These are phyloP conservation scores for Luffa aegyptiaca DNA, from an alignment of 306 rosid species.

Conservation along the genomic window DNA sequence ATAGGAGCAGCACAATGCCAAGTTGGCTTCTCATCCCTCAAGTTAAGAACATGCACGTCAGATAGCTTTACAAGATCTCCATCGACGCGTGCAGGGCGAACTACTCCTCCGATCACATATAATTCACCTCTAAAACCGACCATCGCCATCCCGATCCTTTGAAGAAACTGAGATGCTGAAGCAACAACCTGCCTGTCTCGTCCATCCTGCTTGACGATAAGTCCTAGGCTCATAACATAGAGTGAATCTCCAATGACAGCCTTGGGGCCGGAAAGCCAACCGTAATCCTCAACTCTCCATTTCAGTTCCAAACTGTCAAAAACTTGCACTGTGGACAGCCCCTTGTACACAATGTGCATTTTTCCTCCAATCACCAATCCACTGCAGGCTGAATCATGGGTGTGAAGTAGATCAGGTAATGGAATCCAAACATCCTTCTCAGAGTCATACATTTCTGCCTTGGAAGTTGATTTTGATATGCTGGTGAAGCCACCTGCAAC, in stretches of 20 bases:
- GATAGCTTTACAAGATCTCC: conserved; percentile 49
- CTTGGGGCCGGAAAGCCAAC: conserved; percentile 78
- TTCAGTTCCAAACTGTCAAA: conserved; percentile 43
- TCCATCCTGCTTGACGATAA: conserved; percentile 52
- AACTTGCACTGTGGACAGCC: conserved; percentile 68
- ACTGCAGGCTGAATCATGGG: conserved; percentile 68
- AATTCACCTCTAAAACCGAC: conserved; percentile 58
- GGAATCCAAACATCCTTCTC: conserved; percentile 72
- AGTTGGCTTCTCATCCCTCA: conserved; percentile 56
- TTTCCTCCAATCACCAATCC: conserved; percentile 69
- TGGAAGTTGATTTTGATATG: conserved; percentile 51
- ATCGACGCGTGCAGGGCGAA: conserved; percentile 39
- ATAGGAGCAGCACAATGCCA: conserved; percentile 72
- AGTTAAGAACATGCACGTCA: conserved; percentile 56
- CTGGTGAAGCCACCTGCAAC: conserved; percentile 95
- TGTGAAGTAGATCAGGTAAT: conserved; percentile 73
- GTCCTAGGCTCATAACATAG: conserved; percentile 68
- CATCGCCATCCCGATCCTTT: conserved; percentile 76
- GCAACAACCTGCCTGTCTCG: conserved; percentile 25
- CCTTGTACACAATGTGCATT: conserved; percentile 73
- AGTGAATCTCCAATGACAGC: conserved; percentile 57
- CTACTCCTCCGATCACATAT: conserved; percentile 70
- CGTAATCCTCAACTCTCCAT: conserved; percentile 70
- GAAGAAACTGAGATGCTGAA: conserved; percentile 60
- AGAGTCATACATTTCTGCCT: conserved; percentile 81